Evolutionary conservation across 2,329 filamentous ascomycete species (phyloP).

Genomic region (Hymenoscyphus repandus): DNA sequence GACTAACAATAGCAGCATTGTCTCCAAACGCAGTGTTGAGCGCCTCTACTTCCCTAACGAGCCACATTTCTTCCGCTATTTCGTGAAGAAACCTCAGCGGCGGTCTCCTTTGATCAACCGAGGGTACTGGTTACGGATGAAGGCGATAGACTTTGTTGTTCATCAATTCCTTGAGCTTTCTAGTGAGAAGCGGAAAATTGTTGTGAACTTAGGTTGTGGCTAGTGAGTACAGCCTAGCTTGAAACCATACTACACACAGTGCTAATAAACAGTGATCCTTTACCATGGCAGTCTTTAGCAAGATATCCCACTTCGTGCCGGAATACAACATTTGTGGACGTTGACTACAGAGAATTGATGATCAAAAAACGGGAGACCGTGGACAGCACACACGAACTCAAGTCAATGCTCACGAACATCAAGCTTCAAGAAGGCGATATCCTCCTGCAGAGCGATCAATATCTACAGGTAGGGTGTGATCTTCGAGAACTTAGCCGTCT

Average conservation of each 20-base stretch:
- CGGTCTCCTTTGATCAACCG: constrained; percentile 86
- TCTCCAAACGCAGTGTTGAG: constrained; percentile 91
- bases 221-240: constrained; percentile 57
- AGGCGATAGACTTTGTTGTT: constrained; percentile 71
- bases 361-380: constrained; percentile 67
- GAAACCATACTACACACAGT: not conserved
- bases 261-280: constrained; percentile 61
- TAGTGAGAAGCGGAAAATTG: constrained; percentile 56
- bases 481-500: constrained; percentile 62
- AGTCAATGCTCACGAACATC: constrained; percentile 43
- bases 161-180: constrained; percentile 62
- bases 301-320: constrained; percentile 56
- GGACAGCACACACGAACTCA: constrained; percentile 54
- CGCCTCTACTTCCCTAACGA: constrained; percentile 73
- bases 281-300: constrained; percentile 77
- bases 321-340: constrained; percentile 68
- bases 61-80: constrained; percentile 80
- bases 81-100: constrained; percentile 77
- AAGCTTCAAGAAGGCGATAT: constrained; percentile 41
- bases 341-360: constrained; percentile 82
- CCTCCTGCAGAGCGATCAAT: constrained; percentile 61
- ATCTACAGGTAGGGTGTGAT: constrained; percentile 78
- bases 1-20: constrained; percentile 89
- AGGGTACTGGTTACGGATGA: constrained; percentile 82
- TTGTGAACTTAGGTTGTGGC: constrained; percentile 84